Base-by-base conservation (phyloP, 768 basidiomycete species). In the Lactarius sp. region DNA sequence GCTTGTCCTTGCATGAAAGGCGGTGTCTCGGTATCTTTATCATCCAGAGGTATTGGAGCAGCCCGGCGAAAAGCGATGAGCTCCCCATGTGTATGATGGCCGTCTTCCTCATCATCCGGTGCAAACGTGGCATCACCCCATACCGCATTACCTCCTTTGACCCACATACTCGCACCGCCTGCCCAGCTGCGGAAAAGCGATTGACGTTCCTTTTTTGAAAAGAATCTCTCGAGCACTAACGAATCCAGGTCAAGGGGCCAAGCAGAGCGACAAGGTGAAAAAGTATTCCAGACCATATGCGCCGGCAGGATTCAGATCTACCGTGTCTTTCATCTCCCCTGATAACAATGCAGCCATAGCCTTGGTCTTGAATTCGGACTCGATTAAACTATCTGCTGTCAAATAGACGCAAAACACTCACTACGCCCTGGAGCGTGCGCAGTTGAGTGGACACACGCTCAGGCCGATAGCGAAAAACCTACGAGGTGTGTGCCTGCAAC, bases 241-340 rank as follows among this genome's bases (percentile, higher is more conserved):
- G 14, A 33, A 55, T 22, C 8, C 18, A 34, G 14, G 27, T 62
- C 20, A 34, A 41, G 41, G 56, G 10, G 16, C 12, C 36, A 7
- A 64, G 22, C 5, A n/a, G 18, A 2, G 20, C 14, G 8, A 22
- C 14, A 14, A 6, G 6, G 7, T 39, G 3, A 9, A 49, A 33
- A 16, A 47, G 55, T 27, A 9, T 12, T 8, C 7, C 78, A 34
- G 54, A 87, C 87, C 86, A 72, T 91, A 90, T 54, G 86, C 84
- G 16, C 88, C 91, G 14, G 87, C 89, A 14, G 88, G 88, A 70
- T 88, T 85, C 76, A 94, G 80, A 71, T 92, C 85, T 5, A 93
- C 91, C 0, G 93, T 95, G 68, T 96, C 92, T 72, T 88, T 88
- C 87, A 98, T 97, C 75, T 98, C 96, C 12, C 96, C 96, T 0